Conservation (phyloP, 805 yeast genomes). For the Lachancea lanzarotensis region DNA sequence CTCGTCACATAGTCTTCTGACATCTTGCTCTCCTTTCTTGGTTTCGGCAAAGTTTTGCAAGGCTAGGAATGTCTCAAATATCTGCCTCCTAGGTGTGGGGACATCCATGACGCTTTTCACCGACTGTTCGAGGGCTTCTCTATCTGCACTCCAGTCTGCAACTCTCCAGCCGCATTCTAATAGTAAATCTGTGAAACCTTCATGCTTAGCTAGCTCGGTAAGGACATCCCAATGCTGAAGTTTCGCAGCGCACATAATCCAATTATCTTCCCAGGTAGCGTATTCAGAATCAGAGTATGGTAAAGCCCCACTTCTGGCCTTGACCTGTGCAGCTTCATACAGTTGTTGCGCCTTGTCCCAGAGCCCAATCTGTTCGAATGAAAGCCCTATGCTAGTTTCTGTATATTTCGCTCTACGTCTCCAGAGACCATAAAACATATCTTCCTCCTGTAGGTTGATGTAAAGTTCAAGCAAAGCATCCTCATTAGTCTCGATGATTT, state of each 20-base stretch:
- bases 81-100: conserved; percentile 95
- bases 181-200: conserved; percentile 89
- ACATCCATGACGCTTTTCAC: conserved; percentile 97
- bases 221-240: conserved; percentile 96
- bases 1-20: conserved; percentile 85
- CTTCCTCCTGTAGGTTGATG: conserved; percentile 84
- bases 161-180: conserved; percentile 99
- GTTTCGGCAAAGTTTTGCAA: conserved; percentile 92
- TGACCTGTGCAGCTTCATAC: conserved; percentile 94
- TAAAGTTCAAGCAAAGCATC: conserved; percentile 90
- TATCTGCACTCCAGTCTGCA: conserved; percentile 95
- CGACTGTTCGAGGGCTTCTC: conserved; percentile 89
- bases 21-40: conserved; percentile 75
- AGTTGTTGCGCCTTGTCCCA: conserved; percentile 93
- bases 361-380: conserved; percentile 89
- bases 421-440: conserved; percentile 97
- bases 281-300: conserved; percentile 96
- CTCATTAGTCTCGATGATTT: conserved; percentile 74
- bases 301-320: conserved; percentile 88
- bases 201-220: conserved; percentile 95
- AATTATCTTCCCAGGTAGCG: conserved; percentile 95
- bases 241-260: conserved; percentile 96
- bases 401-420: conserved; percentile 90
- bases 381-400: conserved; percentile 87
- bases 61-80: conserved; percentile 88